Evolutionary conservation across 495 filamentous ascomycete species (phyloP).

Genomic region (Penicillium robsamsonii): DNA sequence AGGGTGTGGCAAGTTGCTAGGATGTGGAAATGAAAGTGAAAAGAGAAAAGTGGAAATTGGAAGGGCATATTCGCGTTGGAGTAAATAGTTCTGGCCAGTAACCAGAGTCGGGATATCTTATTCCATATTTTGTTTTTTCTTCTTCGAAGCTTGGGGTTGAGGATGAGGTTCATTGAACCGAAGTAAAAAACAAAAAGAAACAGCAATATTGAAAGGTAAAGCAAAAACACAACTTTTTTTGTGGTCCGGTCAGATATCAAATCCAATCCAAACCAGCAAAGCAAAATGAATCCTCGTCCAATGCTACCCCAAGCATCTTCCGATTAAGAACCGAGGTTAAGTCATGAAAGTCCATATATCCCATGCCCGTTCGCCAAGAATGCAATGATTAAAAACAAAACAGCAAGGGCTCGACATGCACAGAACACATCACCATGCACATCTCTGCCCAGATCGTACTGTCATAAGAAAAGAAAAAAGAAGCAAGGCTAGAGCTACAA

Average conservation of each 20-base stretch:
- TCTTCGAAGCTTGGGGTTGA: conserved; percentile 8
- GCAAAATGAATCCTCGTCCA: conserved; percentile 11
- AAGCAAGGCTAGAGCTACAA: conserved; percentile 6
- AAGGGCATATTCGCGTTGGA: conserved; percentile 2
- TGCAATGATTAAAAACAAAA: conserved; percentile 26
- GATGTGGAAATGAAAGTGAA: neutral
- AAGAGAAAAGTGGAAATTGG: neutral
- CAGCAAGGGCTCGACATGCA: conserved; percentile 29
- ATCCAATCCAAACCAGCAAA: conserved; percentile 3
- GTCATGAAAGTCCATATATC: conserved; percentile 32
- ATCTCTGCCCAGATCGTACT: conserved; percentile 21
- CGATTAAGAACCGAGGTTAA: conserved; percentile 24
- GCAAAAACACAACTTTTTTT: conserved; percentile 16
- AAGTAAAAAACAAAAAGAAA: neutral
- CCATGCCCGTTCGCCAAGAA: conserved; percentile 42
- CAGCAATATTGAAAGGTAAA: conserved; percentile 9
- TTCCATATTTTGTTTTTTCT: conserved; percentile 6
- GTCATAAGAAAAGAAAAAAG: conserved; percentile 17
- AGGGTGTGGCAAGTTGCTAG: neutral
- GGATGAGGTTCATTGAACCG: neutral
- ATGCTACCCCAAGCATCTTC: conserved; percentile 17
- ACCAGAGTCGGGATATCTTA: conserved; percentile 16
- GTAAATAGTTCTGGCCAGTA: conserved; percentile 5
- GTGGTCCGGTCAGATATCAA: conserved; percentile 3
- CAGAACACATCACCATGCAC: conserved; percentile 34